Conservation (phyloP, 2,329 filamentous ascomycete genomes). For the Claviceps digitariae region DNA sequence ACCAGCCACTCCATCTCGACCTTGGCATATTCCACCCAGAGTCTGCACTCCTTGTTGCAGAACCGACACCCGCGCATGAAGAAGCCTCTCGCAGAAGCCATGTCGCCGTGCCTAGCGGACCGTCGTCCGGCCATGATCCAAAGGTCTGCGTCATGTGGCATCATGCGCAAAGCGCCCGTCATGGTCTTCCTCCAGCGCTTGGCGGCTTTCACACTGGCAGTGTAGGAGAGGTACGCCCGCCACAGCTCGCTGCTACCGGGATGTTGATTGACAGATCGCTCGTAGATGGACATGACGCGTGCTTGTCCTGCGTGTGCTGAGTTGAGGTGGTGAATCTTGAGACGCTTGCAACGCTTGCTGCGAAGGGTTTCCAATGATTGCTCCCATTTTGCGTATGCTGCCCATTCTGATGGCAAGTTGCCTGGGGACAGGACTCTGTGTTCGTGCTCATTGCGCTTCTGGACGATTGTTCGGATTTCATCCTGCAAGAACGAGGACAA, state of each 20-base stretch:
- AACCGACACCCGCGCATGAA: conserved; percentile 87
- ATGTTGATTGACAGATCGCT: conserved; percentile 73
- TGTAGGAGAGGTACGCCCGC: conserved; percentile 81
- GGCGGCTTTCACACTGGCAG: conserved; percentile 51
- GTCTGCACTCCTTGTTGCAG: conserved; percentile 55
- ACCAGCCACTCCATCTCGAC: conserved; percentile 87
- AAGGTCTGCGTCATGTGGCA: conserved; percentile 68
- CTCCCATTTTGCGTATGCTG: conserved; percentile 67
- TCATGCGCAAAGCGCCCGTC: conserved; percentile 63
- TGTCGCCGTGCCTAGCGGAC: conserved; percentile 70
- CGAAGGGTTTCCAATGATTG: conserved; percentile 60
- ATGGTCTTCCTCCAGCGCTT: conserved; percentile 53
- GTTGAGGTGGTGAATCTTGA: conserved; percentile 56
- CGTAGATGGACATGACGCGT: conserved; percentile 78
- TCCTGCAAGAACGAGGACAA: conserved; percentile 37
- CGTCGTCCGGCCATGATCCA: conserved; percentile 79
- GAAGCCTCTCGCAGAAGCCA: conserved; percentile 69
- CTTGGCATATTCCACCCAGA: conserved; percentile 86
- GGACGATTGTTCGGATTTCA: conserved; percentile 78
- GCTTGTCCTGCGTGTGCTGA: conserved; percentile 61
- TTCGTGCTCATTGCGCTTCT: conserved; percentile 86
- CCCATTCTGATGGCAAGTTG: conserved; percentile 63
- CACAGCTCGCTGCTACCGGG: conserved; percentile 70
- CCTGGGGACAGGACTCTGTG: conserved; percentile 78
- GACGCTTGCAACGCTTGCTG: conserved; percentile 66